Evolutionary conservation across 495 filamentous ascomycete species (phyloP).

Genomic region (Glarea lozoyensis): DNA sequence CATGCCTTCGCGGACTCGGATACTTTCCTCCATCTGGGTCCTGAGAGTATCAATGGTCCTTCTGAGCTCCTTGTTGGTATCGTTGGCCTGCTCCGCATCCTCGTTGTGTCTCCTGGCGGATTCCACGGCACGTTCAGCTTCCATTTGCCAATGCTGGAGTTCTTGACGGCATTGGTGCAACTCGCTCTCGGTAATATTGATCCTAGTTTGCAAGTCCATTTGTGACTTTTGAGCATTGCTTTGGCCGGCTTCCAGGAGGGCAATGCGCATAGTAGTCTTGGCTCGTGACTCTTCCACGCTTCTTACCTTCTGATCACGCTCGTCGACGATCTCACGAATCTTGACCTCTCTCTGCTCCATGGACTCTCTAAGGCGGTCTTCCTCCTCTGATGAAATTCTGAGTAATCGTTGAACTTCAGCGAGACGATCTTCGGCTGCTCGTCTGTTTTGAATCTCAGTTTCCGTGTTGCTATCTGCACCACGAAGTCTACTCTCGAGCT

Average conservation of each 20-base stretch:
- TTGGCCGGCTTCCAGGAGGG: slow-evolving; percentile 53
- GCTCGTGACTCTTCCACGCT: slow-evolving; percentile 32
- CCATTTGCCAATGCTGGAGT: slow-evolving; percentile 37
- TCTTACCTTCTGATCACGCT: slow-evolving; percentile 21
- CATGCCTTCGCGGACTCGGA: slow-evolving; percentile 67
- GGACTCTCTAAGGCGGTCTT: slow-evolving; percentile 59
- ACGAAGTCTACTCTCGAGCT: slow-evolving; percentile 37
- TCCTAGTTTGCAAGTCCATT: slow-evolving; percentile 48
- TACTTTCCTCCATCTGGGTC: slow-evolving; percentile 73
- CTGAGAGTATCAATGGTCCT: slow-evolving; percentile 18
- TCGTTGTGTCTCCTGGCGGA: slow-evolving; percentile 21
- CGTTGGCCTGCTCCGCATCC: slow-evolving; percentile 39
- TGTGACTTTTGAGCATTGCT: slow-evolving; percentile 56
- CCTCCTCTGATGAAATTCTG: slow-evolving; percentile 58
- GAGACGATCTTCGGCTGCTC: slow-evolving; percentile 63
- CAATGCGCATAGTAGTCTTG: slow-evolving; percentile 48
- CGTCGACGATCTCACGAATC: slow-evolving; percentile 18
- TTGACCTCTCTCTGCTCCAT: slow-evolving; percentile 43
- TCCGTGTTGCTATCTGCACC: slow-evolving; percentile 41
- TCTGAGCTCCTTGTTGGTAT: slow-evolving; percentile 42
- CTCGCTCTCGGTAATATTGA: slow-evolving; percentile 38
- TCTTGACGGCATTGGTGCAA: slow-evolving; percentile 40
- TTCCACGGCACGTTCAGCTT: slow-evolving; percentile 24
- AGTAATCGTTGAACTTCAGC: slow-evolving; percentile 61
- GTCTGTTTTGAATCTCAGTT: slow-evolving; percentile 55